phyloP scores from a whole-genome alignment of 495 filamentous ascomycete genomes.

The Penicillium macrosclerotiorum region DNA sequence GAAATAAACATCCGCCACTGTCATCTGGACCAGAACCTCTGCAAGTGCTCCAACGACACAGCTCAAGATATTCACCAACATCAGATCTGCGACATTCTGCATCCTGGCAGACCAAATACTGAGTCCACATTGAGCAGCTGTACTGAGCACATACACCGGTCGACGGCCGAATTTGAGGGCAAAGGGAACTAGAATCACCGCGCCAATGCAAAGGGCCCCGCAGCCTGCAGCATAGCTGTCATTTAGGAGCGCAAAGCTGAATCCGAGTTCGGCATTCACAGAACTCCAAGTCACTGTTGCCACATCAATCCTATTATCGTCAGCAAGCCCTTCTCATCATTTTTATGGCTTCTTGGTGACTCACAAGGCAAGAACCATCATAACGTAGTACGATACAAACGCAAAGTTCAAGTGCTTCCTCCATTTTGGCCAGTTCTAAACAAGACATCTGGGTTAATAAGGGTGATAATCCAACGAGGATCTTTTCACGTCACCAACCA shows the following conservation, averaged over 20 bases:
- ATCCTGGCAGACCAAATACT: constrained; percentile 40
- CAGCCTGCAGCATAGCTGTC: constrained; percentile 39
- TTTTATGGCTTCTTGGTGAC: too few relatives aligned
- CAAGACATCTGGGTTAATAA: neutral
- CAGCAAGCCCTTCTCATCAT: too few relatives aligned
- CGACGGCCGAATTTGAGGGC: constrained; percentile 44
- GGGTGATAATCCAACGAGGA: neutral
- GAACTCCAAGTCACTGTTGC: constrained; percentile 39
- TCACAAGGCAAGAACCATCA: constrained; percentile 22
- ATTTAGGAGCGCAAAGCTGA: constrained; percentile 36
- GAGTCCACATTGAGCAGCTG: constrained; percentile 30
- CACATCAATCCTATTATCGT: constrained; percentile 25
- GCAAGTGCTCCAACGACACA: constrained; percentile 38
- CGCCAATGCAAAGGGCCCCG: constrained; percentile 36
- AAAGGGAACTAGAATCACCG: constrained; percentile 43
- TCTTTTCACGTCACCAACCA: constrained; percentile 6
- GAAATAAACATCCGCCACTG: constrained; percentile 47
- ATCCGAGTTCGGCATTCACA: constrained; percentile 36
- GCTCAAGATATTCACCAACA: constrained; percentile 33
- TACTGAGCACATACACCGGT: constrained; percentile 42
- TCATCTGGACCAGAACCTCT: constrained; percentile 46
- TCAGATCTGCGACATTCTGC: constrained; percentile 34
- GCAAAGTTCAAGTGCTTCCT: constrained; percentile 22
- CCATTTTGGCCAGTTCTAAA: constrained; percentile 21
- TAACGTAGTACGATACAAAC: constrained; percentile 21